Evolutionary conservation across 352 stramenopile species (phyloP), one percentile per base, ranked within the genome.

Genomic region (Phytopythium kandeliae): DNA sequence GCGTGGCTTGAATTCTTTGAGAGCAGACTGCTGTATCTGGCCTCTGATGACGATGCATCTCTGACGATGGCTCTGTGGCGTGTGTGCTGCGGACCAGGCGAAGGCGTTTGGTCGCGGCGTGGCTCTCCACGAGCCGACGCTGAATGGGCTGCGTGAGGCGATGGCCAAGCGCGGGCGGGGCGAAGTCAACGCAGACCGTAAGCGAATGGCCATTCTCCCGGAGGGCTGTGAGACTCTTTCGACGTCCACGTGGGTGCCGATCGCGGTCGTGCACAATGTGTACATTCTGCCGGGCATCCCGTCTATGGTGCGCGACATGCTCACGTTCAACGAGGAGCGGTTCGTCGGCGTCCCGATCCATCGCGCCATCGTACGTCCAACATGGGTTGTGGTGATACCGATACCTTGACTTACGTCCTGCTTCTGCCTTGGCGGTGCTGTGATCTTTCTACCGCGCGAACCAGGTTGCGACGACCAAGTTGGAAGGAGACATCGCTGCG

Each of bases 231-330:
- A 85, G 30, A 66, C 75, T 0, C 62, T 90, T 12, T 49, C 53
- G 13, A 87, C 77, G 0, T 68, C 66, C 4, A 74, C 64, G 43
- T 92, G 83, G 84, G 81, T 86, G 16, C 84, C 84, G 0, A 81
- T 95, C 22, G 81, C 82, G 12, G 65, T 85, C 12, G 67, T 92
- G 22, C 48, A 89, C 44, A 95, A 95, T 52, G 79, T 95, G 21
- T 92, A 92, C 58, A 77, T 95, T 22, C 62, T 95, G 10, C 84
- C 81, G 2, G 84, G 84, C 2, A 92, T 95, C 38, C 84, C 84
- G 42, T 80, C 69, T 8, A 82, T 92, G 65, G 74, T 95, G 48
- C 72, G 78, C 30, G 74, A 84, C 30, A 95, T 95, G 81, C 74
- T 95, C 45, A 79, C 77, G n/a, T 66, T 65, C 26, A 90, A 90